A percentile compares a stretch with the other conserved stretches of the same genome.
These are phyloP conservation scores for Fusarium veterinarium DNA, from an alignment of 2,329 filamentous ascomycete species.

Conservation along the genomic window DNA sequence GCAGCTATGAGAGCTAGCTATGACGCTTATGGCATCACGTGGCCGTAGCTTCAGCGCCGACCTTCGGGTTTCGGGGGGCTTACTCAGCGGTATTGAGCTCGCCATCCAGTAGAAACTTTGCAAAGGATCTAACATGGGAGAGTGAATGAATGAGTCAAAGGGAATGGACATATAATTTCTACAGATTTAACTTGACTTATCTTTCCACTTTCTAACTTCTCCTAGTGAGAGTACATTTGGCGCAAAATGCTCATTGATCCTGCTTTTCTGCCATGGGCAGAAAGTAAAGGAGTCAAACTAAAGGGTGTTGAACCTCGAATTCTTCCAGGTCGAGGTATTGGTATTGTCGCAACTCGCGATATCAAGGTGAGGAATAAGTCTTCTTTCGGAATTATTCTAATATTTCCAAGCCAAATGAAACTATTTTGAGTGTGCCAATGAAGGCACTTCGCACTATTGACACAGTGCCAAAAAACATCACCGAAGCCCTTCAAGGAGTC, in stretches of 20 bases:
- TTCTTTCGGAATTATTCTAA: not conserved
- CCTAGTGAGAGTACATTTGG: not conserved
- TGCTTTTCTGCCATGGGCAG: conserved; percentile 73
- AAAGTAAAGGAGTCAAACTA: conserved; percentile 49
- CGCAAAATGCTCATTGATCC: conserved; percentile 39
- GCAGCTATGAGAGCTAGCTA: conserved; percentile 17
- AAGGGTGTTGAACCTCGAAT: conserved; percentile 73
- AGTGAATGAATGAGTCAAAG: conserved; percentile 22
- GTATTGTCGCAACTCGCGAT: conserved; percentile 76
- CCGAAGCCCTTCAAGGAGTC: conserved; percentile 63
- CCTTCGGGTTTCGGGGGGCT: not conserved
- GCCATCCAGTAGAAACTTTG: conserved; percentile 31
- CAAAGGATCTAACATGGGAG: not conserved
- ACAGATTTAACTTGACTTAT: too few species aligned
- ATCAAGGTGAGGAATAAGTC: conserved; percentile 65
- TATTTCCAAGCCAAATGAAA: conserved; percentile 56
- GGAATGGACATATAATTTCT: not conserved
- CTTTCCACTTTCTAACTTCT: not conserved
- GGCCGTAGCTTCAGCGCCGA: conserved; percentile 4
- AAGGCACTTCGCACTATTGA: conserved; percentile 72
- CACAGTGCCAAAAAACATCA: conserved; percentile 66
- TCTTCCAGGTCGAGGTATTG: conserved; percentile 80
- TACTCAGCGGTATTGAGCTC: conserved; percentile 22
- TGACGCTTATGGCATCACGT: conserved; percentile 34
- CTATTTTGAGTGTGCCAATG: conserved; percentile 73